Evolutionary conservation across 306 rosid genomes (phyloP).

Genomic region (Cucurbita moschata): DNA sequence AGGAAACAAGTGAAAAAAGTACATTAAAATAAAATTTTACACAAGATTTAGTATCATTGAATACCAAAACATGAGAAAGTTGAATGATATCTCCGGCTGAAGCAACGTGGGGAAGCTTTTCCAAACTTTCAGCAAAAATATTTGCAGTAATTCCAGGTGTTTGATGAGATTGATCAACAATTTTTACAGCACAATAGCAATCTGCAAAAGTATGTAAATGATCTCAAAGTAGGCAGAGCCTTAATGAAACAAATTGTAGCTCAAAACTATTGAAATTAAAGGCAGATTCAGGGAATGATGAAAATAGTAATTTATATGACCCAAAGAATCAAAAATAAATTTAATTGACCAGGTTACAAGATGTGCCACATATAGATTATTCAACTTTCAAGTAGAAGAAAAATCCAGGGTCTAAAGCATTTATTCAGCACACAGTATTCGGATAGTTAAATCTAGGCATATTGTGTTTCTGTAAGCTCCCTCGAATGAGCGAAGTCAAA

Average conservation of each 20-base stretch:
- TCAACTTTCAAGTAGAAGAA: background rate
- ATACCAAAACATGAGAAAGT: conserved; percentile 35
- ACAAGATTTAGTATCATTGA: background rate
- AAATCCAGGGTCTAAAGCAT: background rate
- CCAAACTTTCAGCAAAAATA: conserved; percentile 29
- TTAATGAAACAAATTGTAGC: background rate
- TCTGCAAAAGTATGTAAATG: conserved; percentile 35
- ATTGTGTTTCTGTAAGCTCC: background rate
- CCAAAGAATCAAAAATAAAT: background rate
- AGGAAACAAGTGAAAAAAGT: background rate
- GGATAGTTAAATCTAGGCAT: background rate
- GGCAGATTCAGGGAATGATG: background rate
- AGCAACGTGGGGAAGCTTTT: conserved; percentile 36
- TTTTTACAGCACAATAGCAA: conserved; percentile 24
- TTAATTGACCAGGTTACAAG: background rate
- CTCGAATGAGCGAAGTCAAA: background rate
- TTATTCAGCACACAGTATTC: background rate
- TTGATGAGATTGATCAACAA: conserved; percentile 36
- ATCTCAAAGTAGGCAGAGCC: conserved; percentile 1
- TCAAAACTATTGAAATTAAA: background rate
- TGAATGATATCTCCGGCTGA: conserved; percentile 51
- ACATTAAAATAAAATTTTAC: background rate
- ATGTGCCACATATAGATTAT: background rate
- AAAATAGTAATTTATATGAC: background rate
- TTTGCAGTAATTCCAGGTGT: conserved; percentile 26